Percentiles rank a stretch among this genome's conserved stretches.
These are phyloP conservation scores for Gaeumannomyces sp. DNA, from an alignment of 2,329 filamentous ascomycete genomes.

Conservation along the genomic window DNA sequence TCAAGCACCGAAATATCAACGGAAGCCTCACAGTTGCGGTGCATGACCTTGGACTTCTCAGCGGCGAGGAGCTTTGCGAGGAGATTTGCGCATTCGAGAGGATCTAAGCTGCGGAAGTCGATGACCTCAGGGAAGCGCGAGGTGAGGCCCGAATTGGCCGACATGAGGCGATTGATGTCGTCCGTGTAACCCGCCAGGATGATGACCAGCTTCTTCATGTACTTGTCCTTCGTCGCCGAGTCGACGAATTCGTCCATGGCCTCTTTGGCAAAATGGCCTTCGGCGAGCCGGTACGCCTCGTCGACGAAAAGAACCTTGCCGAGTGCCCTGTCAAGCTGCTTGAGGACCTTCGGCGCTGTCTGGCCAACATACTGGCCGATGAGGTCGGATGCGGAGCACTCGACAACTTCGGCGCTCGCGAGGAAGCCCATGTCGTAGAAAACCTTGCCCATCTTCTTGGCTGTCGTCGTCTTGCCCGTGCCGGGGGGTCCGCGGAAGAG, in stretches of 20 bases:
- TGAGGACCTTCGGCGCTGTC: conserved; percentile 59
- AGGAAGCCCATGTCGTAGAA: conserved; percentile 72
- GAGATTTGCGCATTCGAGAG: conserved; percentile 37
- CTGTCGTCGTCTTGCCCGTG: conserved; percentile 68
- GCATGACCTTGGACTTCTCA: conserved; percentile 15
- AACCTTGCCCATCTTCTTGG: conserved; percentile 67
- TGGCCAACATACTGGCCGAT: conserved; percentile 65
- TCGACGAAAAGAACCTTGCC: conserved; percentile 67
- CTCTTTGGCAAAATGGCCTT: conserved; percentile 51
- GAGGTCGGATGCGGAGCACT: conserved; percentile 62
- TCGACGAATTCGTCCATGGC: conserved; percentile 49
- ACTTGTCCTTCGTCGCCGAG: conserved; percentile 48
- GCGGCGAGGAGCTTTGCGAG: conserved; percentile 29
- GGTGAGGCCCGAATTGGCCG: conserved; percentile 54
- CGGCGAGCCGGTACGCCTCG: conserved; percentile 61
- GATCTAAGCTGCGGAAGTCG: conserved; percentile 42
- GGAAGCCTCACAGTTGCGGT: conserved; percentile 7
- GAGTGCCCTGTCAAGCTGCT: conserved; percentile 53
- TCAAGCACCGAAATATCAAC: conserved; percentile 23
- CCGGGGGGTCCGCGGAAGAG: conserved; percentile 59
- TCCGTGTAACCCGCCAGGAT: conserved; percentile 64
- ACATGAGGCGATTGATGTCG: conserved; percentile 59
- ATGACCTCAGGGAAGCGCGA: conserved; percentile 60
- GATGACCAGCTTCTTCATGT: conserved; percentile 53
- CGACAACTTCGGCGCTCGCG: conserved; percentile 50